Evolutionary conservation across 139 green algal genomes (phyloP), one percentile per base, ranked within the genome.

Genomic region (Chlamydomonas sp.): DNA sequence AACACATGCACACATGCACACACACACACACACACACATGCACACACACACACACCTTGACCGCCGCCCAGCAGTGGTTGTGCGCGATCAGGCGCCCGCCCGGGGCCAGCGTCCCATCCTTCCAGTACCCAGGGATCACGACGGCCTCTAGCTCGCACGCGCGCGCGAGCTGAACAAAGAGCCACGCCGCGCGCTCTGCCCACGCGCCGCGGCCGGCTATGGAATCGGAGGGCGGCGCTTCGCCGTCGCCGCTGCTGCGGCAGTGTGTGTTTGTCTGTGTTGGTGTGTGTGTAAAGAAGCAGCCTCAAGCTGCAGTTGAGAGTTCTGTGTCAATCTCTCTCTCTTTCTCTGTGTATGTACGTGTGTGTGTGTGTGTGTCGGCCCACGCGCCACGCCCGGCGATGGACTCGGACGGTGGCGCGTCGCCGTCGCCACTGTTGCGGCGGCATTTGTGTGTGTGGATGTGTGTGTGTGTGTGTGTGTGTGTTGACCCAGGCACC

Each of bases 31-130:
- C 60, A 48, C 16, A 48, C 31, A 67, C 34, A 48, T 22, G 3
- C n/a, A n/a, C n/a, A n/a, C n/a, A n/a, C n/a, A n/a, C n/a, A n/a
- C n/a, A n/a, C n/a, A 61, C 70, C 26, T 68, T 64, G 48, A 74
- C 50, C 28, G 60, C 77, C 26, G 73, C 70, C 83, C 84, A 90
- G 77, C 79, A 84, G 72, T 90, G 84, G 74, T 90, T 90, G 72
- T 87, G 84, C 37, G 80, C 65, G 0, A 37, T 20, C 2, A 84
- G 63, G 5, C 57, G 35, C 2, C 61, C 8, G 2, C 83, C 80
- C 3, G 83, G 83, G 3, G 39, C 54, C 39, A 83, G 48, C 3
- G 26, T 70, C 20, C 69, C 16, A 65, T 63, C 33, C 62, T 81
- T 81, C 75, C 81, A 87, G 74, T 78, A 89, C 31, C 83, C 83